phyloP scores from a whole-genome alignment of 179 eudicot species.

The Carnegiea gigantea region DNA sequence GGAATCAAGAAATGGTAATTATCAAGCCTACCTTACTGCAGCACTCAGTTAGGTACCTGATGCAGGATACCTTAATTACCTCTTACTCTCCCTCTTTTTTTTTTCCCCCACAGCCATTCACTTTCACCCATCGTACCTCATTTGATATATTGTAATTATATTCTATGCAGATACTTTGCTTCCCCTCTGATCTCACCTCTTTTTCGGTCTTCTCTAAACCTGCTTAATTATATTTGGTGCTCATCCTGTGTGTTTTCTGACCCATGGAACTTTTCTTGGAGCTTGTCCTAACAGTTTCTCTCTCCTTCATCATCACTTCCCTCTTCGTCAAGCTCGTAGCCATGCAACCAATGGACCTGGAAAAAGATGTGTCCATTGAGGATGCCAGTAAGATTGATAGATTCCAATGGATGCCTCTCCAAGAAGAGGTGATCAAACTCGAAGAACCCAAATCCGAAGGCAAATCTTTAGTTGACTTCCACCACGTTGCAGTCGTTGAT shows the following conservation, averaged over 20 bases:
- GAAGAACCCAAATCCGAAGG: conserved; percentile 20
- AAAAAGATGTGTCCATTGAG: conserved; percentile 4
- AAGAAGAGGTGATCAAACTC: conserved; percentile 27
- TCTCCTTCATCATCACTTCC: conserved; percentile 35
- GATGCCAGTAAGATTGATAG: conserved; percentile 19
- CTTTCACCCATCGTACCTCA: conserved; percentile 3
- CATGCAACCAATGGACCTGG: conserved; percentile 21
- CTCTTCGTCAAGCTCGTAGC: conserved; percentile 32
- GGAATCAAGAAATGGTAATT: conserved; percentile 20
- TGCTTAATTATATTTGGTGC: not conserved
- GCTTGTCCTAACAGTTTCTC: conserved; percentile 34
- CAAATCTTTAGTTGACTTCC: conserved; percentile 22
- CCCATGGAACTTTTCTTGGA: conserved; percentile 43
- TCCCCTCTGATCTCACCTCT: conserved; percentile 24
- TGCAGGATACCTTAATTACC: conserved; percentile 35
- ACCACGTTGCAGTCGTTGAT: conserved; percentile 9
- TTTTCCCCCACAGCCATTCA: not conserved
- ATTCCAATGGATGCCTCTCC: conserved; percentile 24
- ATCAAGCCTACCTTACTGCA: conserved; percentile 24
- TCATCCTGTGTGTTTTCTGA: not conserved
- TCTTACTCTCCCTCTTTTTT: conserved; percentile 5
- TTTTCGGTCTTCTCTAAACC: conserved; percentile 1
- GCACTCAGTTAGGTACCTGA: conserved; percentile 35
- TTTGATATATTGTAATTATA: not conserved
- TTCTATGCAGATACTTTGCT: conserved; percentile 33